These are phyloP conservation scores for Penicillium steckii DNA, from an alignment of 495 filamentous ascomycete species.

Conservation along the genomic window DNA sequence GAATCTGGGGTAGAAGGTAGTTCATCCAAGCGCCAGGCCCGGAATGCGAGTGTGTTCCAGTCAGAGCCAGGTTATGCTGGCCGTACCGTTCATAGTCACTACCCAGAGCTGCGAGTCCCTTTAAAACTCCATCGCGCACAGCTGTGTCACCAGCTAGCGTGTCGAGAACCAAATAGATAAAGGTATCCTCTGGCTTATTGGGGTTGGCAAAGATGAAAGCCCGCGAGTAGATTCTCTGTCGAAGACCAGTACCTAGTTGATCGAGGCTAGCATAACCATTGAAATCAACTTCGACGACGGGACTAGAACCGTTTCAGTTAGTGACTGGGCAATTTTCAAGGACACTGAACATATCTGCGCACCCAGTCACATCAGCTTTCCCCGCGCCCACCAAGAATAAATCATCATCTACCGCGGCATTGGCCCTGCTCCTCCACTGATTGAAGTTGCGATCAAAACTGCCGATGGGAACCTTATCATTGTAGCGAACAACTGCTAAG, in stretches of 20 bases:
- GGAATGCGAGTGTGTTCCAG: constrained; percentile 91
- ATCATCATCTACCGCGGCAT: constrained; percentile 31
- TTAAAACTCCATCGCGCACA: constrained; percentile 78
- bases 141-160: constrained; percentile 90
- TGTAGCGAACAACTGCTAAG: constrained; percentile 20
- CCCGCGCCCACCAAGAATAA: constrained; percentile 86
- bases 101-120: constrained; percentile 66
- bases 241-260: constrained; percentile 83
- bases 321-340: no score
- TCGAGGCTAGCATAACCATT: constrained; percentile 92
- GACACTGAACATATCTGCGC: no score
- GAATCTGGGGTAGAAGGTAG: constrained; percentile 93
- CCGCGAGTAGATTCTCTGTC: constrained; percentile 85
- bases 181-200: constrained; percentile 64
- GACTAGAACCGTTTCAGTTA: constrained; percentile 34
- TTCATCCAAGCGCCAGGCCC: constrained; percentile 95
- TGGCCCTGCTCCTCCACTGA: constrained; percentile 23
- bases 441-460: constrained; percentile 19
- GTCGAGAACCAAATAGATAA: constrained; percentile 87
- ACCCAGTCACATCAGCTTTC: constrained; percentile 94
- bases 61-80: constrained; percentile 84
- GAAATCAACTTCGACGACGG: constrained; percentile 86
- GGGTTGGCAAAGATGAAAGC: constrained; percentile 84
- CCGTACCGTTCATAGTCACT: constrained; percentile 70
- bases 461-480: constrained; percentile 10